Evolutionary conservation across 2,329 filamentous ascomycete genomes (phyloP).

Genomic region (Ciborinia camelliae): DNA sequence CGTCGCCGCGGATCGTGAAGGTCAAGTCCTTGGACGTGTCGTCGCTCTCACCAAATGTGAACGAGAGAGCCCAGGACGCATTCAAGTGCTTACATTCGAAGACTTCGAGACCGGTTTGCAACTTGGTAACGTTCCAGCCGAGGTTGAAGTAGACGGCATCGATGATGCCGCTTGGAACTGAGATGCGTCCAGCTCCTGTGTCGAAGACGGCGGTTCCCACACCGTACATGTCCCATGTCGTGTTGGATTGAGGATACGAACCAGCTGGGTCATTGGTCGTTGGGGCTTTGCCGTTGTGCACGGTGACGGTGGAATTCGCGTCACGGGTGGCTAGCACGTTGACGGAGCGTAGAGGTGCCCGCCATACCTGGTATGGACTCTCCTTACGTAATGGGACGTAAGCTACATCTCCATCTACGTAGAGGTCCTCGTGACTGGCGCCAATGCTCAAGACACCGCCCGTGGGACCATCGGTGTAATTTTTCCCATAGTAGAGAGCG

Average conservation of each 20-base stretch:
- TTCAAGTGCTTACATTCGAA: conserved; percentile 1
- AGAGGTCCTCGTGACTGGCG: conserved; percentile 2
- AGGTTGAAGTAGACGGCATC: neutral
- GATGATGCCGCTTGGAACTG: neutral
- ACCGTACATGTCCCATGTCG: neutral
- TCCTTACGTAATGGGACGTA: conserved; percentile 2
- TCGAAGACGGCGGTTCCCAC: neutral
- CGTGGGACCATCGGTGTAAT: neutral
- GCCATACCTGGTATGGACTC: conserved; percentile 4
- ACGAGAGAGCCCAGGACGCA: conserved; percentile 5
- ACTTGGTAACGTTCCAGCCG: neutral
- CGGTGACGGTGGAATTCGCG: neutral
- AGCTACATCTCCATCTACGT: conserved; percentile 12
- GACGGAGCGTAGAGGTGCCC: neutral
- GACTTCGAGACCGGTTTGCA: neutral
- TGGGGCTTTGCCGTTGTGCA: neutral
- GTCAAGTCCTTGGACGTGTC: neutral
- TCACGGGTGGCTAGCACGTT: neutral
- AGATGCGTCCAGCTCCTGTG: conserved; percentile 10
- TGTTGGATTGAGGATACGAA: neutral
- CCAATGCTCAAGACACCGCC: conserved; percentile 12
- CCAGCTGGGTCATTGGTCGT: neutral
- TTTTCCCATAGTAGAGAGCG: conserved; percentile 11
- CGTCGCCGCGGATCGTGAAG: neutral
- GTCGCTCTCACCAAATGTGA: neutral